A percentile compares a stretch with the other conserved stretches of the same genome.
These are phyloP conservation scores for Microsporum audouinii DNA, from an alignment of 2,329 filamentous ascomycete genomes.

Conservation along the genomic window DNA sequence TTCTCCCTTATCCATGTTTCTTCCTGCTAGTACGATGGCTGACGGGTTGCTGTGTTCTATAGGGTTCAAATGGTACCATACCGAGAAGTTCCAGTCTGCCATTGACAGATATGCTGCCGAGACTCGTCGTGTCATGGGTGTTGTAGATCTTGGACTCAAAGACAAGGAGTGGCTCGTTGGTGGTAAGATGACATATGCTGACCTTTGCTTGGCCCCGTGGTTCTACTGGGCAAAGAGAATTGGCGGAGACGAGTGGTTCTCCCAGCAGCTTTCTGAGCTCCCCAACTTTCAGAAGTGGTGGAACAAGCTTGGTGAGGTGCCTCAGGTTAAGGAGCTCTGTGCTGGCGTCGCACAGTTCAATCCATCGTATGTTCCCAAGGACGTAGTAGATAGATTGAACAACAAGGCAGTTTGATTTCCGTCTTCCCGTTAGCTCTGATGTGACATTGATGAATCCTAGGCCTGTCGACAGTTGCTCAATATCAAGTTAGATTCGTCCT, in stretches of 20 bases:
- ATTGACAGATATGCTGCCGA: conserved; percentile 40
- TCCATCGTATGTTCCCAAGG: background rate
- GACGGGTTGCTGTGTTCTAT: conserved; percentile 12
- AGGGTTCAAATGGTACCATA: conserved; percentile 31
- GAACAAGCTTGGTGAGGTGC: background rate
- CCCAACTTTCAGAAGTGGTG: conserved; percentile 2
- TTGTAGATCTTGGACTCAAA: conserved; percentile 29
- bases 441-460: background rate
- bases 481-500: too few species aligned
- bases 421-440: background rate
- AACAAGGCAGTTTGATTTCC: background rate
- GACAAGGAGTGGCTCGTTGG: conserved; percentile 7
- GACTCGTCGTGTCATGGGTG: conserved; percentile 35
- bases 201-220: conserved; percentile 3
- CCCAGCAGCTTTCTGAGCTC: background rate
- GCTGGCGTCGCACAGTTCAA: background rate
- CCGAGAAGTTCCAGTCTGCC: conserved; percentile 36
- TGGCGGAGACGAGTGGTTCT: background rate
- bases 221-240: conserved; percentile 2
- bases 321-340: conserved; percentile 1
- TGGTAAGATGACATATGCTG: conserved; percentile 5
- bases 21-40: background rate
- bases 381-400: background rate
- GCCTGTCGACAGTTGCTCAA: too few species aligned
- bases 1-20: background rate